Base-by-base conservation (phyloP, 179 eudicot genomes). In the Pouteria campechiana region DNA sequence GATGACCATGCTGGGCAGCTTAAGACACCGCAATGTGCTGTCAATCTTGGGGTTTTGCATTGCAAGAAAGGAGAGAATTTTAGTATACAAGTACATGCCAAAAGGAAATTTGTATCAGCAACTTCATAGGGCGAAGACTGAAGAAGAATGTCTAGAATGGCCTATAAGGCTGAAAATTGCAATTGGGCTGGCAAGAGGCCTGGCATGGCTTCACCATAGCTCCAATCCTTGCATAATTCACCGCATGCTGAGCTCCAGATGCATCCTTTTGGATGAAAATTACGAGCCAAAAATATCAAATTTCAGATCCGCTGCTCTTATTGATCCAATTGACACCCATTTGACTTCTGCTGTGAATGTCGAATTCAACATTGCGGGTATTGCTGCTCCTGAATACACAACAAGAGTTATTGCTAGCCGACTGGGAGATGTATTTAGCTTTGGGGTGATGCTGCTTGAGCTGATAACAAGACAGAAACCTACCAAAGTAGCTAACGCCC, bases 371-470 rank as follows among this genome's bases (percentile, higher is more conserved):
- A 11, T 37, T n/a, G 46, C 76, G 40, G 96, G 96, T 17, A 83
- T 83, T 33, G 83, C 83, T 7, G 96, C 96, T 34, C 96, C 96
- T 0, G 96, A 84, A 43, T 84, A 87, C 25, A 42, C 79, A 7
- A 61, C 90, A 22, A 87, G 83, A 4, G 82, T 84, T 0, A 57
- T 81, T 19, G 94, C 94, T 27, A 87, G 94, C 5, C 90, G 92
- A 2, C 83, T 83, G 53, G 94, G 94, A 6, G 96, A 87, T 36
- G 83, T 87, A 13, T 87, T 48, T 25, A 87, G 96, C 50, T 87
- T 87, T 22, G 96, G 96, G 19, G 78, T 72, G 6, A 17, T 37
- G 4, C n/a, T 9, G 9, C 41, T 37, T 37, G 23, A 37, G 41
- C 20, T 37, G 41, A n/a, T 37, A 16, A 37, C 20, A 16, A 15